Evolutionary conservation across 805 yeast genomes (phyloP).

Genomic region (Cyberlindnera amylophila): DNA sequence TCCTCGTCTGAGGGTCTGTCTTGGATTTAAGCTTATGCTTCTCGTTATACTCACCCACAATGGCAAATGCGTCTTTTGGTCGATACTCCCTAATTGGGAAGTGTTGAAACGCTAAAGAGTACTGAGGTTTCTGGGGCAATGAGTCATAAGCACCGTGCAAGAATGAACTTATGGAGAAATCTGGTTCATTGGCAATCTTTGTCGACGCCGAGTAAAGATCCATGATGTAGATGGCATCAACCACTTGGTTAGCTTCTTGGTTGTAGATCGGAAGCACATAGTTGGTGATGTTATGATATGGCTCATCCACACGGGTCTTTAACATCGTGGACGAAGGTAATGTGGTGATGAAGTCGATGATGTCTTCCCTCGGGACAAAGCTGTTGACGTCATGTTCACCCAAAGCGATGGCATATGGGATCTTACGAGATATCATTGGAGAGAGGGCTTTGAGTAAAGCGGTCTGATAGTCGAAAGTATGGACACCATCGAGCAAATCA

Average conservation of each 20-base stretch:
- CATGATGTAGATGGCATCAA: constrained; percentile 44
- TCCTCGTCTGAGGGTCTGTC: constrained; percentile 38
- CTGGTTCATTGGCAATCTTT: background rate
- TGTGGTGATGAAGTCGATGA: constrained; percentile 39
- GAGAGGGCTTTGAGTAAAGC: constrained; percentile 54
- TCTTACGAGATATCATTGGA: constrained; percentile 47
- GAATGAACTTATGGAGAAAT: constrained; percentile 29
- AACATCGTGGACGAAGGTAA: constrained; percentile 47
- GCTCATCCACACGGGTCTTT: constrained; percentile 17
- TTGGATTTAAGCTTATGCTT: constrained; percentile 35
- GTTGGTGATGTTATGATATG: constrained; percentile 43
- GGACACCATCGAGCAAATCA: constrained; percentile 56
- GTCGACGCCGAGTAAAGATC: constrained; percentile 48
- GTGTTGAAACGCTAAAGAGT: constrained; percentile 63
- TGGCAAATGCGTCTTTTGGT: constrained; percentile 33
- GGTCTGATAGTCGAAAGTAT: constrained; percentile 57
- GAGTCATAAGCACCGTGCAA: constrained; percentile 27
- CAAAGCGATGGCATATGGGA: constrained; percentile 58
- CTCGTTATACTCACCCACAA: constrained; percentile 35
- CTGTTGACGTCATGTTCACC: constrained; percentile 64
- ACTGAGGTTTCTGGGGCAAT: constrained; percentile 25
- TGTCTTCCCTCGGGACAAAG: constrained; percentile 38
- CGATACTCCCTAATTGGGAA: constrained; percentile 62
- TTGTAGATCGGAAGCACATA: constrained; percentile 41
- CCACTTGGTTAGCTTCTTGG: constrained; percentile 20